Conservation (phyloP, 2,329 filamentous ascomycete species). For the Ophiocordyceps polyrhachis-furcata region DNA sequence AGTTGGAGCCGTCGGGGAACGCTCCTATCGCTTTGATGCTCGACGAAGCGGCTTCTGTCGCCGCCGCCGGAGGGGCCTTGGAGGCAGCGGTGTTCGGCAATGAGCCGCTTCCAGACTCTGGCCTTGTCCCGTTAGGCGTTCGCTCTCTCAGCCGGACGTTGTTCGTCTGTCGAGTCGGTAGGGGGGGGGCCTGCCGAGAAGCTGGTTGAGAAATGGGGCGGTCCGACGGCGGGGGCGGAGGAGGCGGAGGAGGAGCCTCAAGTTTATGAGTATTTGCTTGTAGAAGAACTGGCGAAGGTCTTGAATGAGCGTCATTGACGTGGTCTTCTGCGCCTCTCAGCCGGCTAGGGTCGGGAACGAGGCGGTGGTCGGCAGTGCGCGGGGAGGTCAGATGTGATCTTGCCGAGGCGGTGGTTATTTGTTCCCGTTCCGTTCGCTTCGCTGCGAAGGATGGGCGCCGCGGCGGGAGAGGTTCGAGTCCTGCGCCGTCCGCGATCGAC, state of each 20-base stretch:
- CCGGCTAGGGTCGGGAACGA: conserved; percentile 8
- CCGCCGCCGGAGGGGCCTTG: neutral
- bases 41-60: conserved; percentile 24
- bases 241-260: conserved; percentile 4
- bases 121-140: conserved; percentile 8
- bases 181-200: conserved; percentile 11
- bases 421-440: conserved; percentile 25
- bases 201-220: conserved; percentile 10
- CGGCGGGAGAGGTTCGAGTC: conserved; percentile 32
- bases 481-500: conserved; percentile 6
- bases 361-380: conserved; percentile 23
- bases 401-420: conserved; percentile 20
- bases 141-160: conserved; percentile 19
- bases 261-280: conserved; percentile 6
- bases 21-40: conserved; percentile 22
- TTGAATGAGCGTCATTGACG: conserved; percentile 18
- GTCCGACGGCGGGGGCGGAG: conserved; percentile 9
- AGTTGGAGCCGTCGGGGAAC: conserved; percentile 69
- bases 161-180: conserved; percentile 12
- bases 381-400: conserved; percentile 19
- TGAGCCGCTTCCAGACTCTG: conserved; percentile 4
- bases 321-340: neutral
- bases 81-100: neutral
- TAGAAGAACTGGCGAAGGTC: conserved; percentile 22
- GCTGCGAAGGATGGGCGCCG: conserved; percentile 26